Evolutionary conservation across 768 basidiomycete species (phyloP), one percentile per base, ranked within the genome.

Genomic region (Serendipita indica): DNA sequence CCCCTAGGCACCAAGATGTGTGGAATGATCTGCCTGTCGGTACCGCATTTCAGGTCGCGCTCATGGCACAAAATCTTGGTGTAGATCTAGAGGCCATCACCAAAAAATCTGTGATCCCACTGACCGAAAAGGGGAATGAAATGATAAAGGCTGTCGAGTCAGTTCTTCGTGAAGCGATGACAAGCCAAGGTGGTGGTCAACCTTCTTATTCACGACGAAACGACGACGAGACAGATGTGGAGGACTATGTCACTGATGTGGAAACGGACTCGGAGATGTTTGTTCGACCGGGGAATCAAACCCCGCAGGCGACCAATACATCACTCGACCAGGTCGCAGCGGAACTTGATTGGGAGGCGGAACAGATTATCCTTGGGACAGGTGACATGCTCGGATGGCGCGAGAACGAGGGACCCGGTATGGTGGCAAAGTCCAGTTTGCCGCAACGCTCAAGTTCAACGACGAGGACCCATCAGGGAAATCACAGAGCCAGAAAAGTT

Each of bases 321-420:
- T 43, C 41, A 43, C 7, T 43, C n/a, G 7, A 7, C 41, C 7
- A 54, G 22, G 30, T 54, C 25, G 22, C 49, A 18, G 30, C 20
- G 49, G 49, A 54, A 18, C 49, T 54, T 7, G 49, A 54, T 33
- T 54, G 49, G 49, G 49, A 54, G 49, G 49, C 49, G 4, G 49
- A 54, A 28, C 49, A 54, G 22, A 54, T 54, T 28, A 33, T 54
- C 32, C 5, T 7, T 7, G 49, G 49, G 22, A 54, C 4, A 7
- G 49, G 49, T 10, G 49, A 54, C 7, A 54, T 54, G 49, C 30
- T 54, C 16, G 49, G 49, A 4, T 54, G 49, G 49, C 4, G 49
- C 4, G n/a, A 10, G 49, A 54, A 33, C 12, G 49, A 13, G 49
- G 30, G 4, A 54, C 49, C 10, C 22, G 16, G 12, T 54, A 54